Evolutionary conservation across 2,329 filamentous ascomycete species (phyloP).

Genomic region (Exserohilum turcica): DNA sequence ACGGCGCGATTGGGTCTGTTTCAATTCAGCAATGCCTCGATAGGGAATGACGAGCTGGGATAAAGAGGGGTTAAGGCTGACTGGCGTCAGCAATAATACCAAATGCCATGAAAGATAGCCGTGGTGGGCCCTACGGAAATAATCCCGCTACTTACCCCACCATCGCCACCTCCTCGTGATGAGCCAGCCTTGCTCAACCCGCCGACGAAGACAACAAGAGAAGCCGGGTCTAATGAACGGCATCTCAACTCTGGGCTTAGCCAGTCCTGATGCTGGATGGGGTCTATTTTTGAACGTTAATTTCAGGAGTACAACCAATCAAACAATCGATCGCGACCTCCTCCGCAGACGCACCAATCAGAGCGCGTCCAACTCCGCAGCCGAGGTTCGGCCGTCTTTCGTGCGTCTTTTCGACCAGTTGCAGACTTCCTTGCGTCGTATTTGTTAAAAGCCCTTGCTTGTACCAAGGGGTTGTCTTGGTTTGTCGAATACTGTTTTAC

Average conservation of each 20-base stretch:
- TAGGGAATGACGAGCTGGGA: neutral
- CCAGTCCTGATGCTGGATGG: too few relatives aligned
- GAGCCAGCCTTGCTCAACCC: too few relatives aligned
- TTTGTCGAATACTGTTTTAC: too few relatives aligned
- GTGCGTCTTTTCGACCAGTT: neutral
- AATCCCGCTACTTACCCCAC: slow-evolving; percentile 13
- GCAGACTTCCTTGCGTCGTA: neutral
- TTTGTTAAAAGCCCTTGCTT: too few relatives aligned
- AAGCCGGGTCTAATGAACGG: too few relatives aligned
- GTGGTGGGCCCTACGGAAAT: neutral
- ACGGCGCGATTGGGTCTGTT: neutral
- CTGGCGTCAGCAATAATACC: neutral
- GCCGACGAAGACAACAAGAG: too few relatives aligned
- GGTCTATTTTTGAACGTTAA: too few relatives aligned
- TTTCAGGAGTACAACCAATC: too few relatives aligned
- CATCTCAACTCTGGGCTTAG: too few relatives aligned
- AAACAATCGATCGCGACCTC: slow-evolving; percentile 1
- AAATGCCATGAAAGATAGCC: neutral
- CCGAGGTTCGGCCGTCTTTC: neutral
- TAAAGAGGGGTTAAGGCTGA: neutral
- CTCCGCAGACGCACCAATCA: slow-evolving; percentile 12
- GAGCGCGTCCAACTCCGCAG: slow-evolving; percentile 12
- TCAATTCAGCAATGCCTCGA: too few relatives aligned
- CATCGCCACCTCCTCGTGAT: too few relatives aligned
- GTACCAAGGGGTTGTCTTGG: too few relatives aligned